phyloP scores from a whole-genome alignment of 2,329 filamentous ascomycete genomes.

The Cyanodermella asteris region DNA sequence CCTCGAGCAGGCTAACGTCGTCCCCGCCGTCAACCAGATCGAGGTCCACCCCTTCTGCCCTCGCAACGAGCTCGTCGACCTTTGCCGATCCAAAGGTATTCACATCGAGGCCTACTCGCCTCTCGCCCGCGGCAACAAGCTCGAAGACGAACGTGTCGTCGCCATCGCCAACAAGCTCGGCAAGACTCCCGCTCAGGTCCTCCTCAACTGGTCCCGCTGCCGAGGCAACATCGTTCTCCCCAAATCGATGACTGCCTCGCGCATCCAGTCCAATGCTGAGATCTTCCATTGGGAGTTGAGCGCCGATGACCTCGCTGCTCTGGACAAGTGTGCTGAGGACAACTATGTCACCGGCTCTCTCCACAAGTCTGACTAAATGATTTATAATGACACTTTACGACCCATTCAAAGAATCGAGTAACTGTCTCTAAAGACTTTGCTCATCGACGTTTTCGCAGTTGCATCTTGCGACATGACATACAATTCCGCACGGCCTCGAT shows the following conservation, averaged over 20 bases:
- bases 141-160: slow-evolving; percentile 1
- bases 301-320: slow-evolving; percentile 13
- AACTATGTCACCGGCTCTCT: too few species aligned
- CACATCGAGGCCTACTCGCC: slow-evolving; percentile 26
- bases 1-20: slow-evolving; percentile 35
- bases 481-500: too few species aligned
- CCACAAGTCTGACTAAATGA: too few species aligned
- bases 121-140: slow-evolving; percentile 14
- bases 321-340: slow-evolving; percentile 1
- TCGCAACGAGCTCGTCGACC: slow-evolving; percentile 29
- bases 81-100: slow-evolving; percentile 28
- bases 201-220: slow-evolving; percentile 60
- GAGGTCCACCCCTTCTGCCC: slow-evolving; percentile 53
- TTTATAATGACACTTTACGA: too few species aligned
- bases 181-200: slow-evolving; percentile 50
- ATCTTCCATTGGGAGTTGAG: slow-evolving; percentile 37
- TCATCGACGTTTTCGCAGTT: too few species aligned
- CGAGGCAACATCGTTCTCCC: slow-evolving; percentile 69
- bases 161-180: slow-evolving; percentile 3
- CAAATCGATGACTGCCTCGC: slow-evolving; percentile 52
- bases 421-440: too few species aligned
- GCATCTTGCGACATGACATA: too few species aligned
- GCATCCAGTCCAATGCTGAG: slow-evolving; percentile 45
- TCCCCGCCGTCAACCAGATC: slow-evolving; percentile 57
- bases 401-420: too few species aligned